These are phyloP conservation scores for Patellifolia procumbens DNA, from an alignment of 179 eudicot genomes.

Conservation along the genomic window DNA sequence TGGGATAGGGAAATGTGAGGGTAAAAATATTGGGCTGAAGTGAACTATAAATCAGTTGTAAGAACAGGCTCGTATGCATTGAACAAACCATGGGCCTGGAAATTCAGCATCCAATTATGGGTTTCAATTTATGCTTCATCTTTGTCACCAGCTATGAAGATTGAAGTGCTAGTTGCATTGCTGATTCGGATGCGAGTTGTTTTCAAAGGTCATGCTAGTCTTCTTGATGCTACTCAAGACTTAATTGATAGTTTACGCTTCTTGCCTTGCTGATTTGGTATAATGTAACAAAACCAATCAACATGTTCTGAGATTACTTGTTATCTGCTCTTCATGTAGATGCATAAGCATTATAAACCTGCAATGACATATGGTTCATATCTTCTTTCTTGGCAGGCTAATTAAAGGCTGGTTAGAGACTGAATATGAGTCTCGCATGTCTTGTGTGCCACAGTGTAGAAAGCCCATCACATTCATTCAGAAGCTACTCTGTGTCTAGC, in stretches of 20 bases:
- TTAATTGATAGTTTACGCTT: neutral
- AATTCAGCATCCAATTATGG: neutral
- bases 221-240: neutral
- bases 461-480: conserved; percentile 83
- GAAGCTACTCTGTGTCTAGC: conserved; percentile 92
- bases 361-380: no score
- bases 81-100: neutral
- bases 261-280: neutral
- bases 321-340: neutral
- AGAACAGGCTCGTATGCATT: no score
- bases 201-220: neutral
- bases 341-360: neutral
- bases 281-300: no score
- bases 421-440: conserved; percentile 83
- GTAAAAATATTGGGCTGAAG: no score
- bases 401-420: conserved; percentile 15
- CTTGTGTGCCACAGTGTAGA: conserved; percentile 88
- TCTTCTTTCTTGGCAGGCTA: conserved; percentile 23
- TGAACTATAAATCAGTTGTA: no score
- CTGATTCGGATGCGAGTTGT: neutral
- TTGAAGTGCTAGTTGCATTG: neutral
- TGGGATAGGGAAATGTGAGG: no score
- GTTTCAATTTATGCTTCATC: neutral
- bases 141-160: neutral
- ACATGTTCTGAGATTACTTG: neutral